Evolutionary conservation across 1,284 basidiomycete species (phyloP).

Genomic region (Mycena citricolor): DNA sequence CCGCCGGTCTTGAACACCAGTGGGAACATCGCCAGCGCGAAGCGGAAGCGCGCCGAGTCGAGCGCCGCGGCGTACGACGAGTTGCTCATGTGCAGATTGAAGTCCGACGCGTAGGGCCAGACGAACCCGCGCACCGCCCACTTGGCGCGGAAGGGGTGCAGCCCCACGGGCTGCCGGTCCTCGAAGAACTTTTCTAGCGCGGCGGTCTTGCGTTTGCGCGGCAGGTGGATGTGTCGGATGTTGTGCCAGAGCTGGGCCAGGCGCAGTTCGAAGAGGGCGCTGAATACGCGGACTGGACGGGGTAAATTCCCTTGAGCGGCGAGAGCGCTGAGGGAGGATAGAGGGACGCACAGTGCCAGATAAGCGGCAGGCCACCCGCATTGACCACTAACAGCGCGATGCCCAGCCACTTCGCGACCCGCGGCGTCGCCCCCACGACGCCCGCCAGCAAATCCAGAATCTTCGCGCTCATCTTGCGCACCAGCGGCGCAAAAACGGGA

Average conservation of each 20-base stretch:
- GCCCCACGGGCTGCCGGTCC: constrained; percentile 52
- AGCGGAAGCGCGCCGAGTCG: constrained; percentile 43
- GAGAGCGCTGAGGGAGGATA: neutral
- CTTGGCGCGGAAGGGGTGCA: constrained; percentile 49
- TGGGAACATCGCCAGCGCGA: constrained; percentile 54
- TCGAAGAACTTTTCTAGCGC: constrained; percentile 46
- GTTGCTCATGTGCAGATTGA: constrained; percentile 72
- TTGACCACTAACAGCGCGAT: constrained; percentile 48
- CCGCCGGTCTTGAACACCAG: constrained; percentile 64
- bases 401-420: constrained; percentile 34
- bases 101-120: constrained; percentile 41
- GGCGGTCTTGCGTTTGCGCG: constrained; percentile 30
- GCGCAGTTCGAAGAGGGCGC: constrained; percentile 43
- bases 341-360: constrained; percentile 62
- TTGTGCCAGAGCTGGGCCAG: constrained; percentile 37
- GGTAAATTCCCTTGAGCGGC: neutral
- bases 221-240: constrained; percentile 40
- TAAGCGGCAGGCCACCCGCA: constrained; percentile 55
- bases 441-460: no score
- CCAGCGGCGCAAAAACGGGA: no score
- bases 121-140: constrained; percentile 56
- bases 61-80: constrained; percentile 70
- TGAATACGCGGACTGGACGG: constrained; percentile 55
- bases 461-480: no score
- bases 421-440: no score